Evolutionary conservation across 2,329 filamentous ascomycete species (phyloP).

Genomic region (Albophoma yamanashiensis): DNA sequence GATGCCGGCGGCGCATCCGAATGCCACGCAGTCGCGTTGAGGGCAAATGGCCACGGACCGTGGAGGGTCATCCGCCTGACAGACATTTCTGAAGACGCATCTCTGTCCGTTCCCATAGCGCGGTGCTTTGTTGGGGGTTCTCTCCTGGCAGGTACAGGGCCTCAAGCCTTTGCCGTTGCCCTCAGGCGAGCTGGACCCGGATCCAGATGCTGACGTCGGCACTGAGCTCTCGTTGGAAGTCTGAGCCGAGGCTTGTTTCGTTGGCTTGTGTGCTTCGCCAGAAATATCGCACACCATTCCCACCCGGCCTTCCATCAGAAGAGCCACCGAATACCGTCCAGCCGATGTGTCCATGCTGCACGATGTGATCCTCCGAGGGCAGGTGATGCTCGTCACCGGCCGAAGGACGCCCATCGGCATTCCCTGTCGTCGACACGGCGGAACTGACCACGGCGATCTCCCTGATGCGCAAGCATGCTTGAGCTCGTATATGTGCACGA

Average conservation of each 20-base stretch:
- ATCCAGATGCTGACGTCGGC: conserved; percentile 2
- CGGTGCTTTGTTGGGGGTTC: conserved; percentile 10
- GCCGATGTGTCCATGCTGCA: conserved; percentile 54
- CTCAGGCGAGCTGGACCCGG: neutral
- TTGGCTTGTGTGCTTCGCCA: conserved; percentile 5
- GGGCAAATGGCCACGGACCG: conserved; percentile 56
- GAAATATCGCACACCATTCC: conserved; percentile 49
- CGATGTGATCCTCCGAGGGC: conserved; percentile 44
- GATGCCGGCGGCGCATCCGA: conserved; percentile 51
- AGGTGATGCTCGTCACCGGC: conserved; percentile 42
- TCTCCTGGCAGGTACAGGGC: conserved; percentile 14
- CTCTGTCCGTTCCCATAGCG: conserved; percentile 19
- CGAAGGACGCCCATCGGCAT: conserved; percentile 18
- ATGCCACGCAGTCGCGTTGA: conserved; percentile 53
- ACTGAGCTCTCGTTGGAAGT: conserved; percentile 5
- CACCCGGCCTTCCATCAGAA: conserved; percentile 47
- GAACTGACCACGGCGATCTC: conserved; percentile 13
- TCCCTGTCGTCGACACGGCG: conserved; percentile 12
- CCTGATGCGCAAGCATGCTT: conserved; percentile 21
- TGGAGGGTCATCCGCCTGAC: conserved; percentile 50
- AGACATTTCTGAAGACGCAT: conserved; percentile 35
- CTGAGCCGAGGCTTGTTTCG: conserved; percentile 4
- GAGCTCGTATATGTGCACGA: conserved; percentile 45
- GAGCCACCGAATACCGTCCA: conserved; percentile 42
- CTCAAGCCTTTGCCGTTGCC: neutral